These are phyloP conservation scores for Aspergillus spinulosporus DNA, from an alignment of 2,329 filamentous ascomycete genomes.

Conservation along the genomic window DNA sequence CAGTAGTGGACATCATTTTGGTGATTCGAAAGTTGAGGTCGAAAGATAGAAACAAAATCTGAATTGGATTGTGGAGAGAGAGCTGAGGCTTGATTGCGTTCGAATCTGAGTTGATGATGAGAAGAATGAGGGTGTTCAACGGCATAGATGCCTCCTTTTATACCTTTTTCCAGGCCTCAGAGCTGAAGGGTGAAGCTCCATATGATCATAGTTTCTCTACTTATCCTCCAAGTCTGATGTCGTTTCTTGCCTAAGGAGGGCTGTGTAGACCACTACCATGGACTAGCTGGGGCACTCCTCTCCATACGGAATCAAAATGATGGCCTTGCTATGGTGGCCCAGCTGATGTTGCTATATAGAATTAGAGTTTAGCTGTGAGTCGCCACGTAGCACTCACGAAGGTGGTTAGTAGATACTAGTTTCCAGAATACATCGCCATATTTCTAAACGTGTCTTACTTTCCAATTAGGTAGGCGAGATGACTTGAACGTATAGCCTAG, in stretches of 20 bases:
- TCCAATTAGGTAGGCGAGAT: too few species aligned
- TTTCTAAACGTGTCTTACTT: too few species aligned
- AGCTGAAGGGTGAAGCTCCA: background rate
- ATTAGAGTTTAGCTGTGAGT: too few species aligned
- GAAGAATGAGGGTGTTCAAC: background rate
- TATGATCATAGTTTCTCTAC: background rate
- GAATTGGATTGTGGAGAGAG: background rate
- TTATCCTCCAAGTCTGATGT: background rate
- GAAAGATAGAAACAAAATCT: background rate
- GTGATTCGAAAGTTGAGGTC: background rate
- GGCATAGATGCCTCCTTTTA: background rate
- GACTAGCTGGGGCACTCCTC: background rate
- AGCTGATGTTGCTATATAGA: too few species aligned
- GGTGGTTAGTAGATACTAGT: too few species aligned
- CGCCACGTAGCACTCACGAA: too few species aligned
- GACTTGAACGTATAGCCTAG: too few species aligned
- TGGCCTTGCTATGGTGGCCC: too few species aligned
- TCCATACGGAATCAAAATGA: background rate
- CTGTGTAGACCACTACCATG: background rate
- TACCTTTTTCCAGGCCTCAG: constrained; percentile 2
- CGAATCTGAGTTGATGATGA: background rate
- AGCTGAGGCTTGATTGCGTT: background rate
- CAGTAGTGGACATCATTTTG: background rate
- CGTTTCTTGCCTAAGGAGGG: background rate
- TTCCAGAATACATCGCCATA: too few species aligned